Conservation (phyloP, 176 grass and related monocot species). For the Guadua angustifolia region DNA sequence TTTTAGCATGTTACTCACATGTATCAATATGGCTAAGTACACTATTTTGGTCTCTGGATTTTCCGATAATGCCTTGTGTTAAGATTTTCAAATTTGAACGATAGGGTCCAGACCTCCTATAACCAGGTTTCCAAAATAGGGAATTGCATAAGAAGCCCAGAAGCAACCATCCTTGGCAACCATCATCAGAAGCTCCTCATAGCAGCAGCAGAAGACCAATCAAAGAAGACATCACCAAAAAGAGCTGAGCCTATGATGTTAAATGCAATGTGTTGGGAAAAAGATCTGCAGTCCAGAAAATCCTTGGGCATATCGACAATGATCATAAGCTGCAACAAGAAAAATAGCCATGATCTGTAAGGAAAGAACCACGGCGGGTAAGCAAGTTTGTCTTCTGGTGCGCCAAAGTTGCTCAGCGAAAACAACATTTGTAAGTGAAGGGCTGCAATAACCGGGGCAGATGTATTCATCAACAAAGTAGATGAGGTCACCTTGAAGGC, state of each 20-base stretch:
- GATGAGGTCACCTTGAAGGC: too few species aligned
- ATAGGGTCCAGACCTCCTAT: slow-evolving; percentile 67
- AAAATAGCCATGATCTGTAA: too few species aligned
- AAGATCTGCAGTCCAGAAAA: slow-evolving; percentile 62
- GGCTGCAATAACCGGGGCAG: too few species aligned
- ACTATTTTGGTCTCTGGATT: slow-evolving; percentile 44
- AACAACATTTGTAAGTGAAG: too few species aligned
- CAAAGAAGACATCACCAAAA: slow-evolving; percentile 77
- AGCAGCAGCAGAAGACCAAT: slow-evolving; percentile 76
- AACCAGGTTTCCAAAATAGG: slow-evolving; percentile 85
- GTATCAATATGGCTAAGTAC: slow-evolving; percentile 34
- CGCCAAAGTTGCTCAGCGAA: too few species aligned
- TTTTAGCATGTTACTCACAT: not conserved
- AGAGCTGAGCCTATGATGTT: slow-evolving; percentile 69
- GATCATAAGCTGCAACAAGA: too few species aligned
- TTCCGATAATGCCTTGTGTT: slow-evolving; percentile 62
- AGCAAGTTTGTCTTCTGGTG: too few species aligned
- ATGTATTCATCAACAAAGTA: too few species aligned
- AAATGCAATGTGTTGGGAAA: slow-evolving; percentile 76
- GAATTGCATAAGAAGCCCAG: slow-evolving; percentile 78
- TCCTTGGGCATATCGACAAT: slow-evolving; percentile 53
- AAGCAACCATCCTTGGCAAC: slow-evolving; percentile 84
- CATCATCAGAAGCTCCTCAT: slow-evolving; percentile 77
- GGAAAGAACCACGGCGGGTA: too few species aligned
- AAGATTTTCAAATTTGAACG: slow-evolving; percentile 60